Evolutionary conservation across 306 rosid genomes (phyloP), one percentile per base, ranked within the genome.

Genomic region (Neltuma alba): DNA sequence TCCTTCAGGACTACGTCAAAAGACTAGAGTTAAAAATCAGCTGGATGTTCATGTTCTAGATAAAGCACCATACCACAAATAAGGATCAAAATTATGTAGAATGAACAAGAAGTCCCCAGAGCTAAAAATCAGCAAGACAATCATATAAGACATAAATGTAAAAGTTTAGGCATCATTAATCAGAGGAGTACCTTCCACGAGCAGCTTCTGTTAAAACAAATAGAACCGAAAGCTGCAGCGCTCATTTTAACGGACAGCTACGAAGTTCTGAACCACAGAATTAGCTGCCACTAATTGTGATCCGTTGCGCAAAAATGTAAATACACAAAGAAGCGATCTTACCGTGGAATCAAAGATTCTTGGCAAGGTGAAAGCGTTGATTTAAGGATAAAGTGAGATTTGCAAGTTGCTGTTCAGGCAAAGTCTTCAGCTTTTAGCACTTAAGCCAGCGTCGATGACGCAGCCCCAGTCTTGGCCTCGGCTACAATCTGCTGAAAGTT

Each of bases 171-270:
- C 2, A n/a, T 13, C n/a, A 60, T 10, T 28, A 28, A 28, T 60
- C n/a, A 28, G 37, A 70, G 5, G 44, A 33, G 20, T 45, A 77
- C 84, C 89, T 88, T 87, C 88, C 86, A 80, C 33, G 10, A 61
- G 83, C 73, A 83, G 14, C 77, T 81, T 68, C 61, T 67, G 72
- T 71, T 83, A 55, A 80, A 80, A 81, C 28, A 81, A 54, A 44
- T 54, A 42, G 92, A 83, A 65, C 79, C 31, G 57, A 83, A 82
- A 27, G 85, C 36, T 3, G 84, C 72, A n/a, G 88, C 72, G 58
- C 81, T 83, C 92, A 90, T 90, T 80, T 55, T 63, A 42, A 67
- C n/a, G 61, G 7, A 54, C 18, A 69, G 44, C 67, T 72, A 73
- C 40, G 34, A n/a, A 37, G 48, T 11, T 33, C 16, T 7, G 44